Evolutionary conservation across 2,329 filamentous ascomycete genomes (phyloP).

Genomic region (Neonectria hederae): DNA sequence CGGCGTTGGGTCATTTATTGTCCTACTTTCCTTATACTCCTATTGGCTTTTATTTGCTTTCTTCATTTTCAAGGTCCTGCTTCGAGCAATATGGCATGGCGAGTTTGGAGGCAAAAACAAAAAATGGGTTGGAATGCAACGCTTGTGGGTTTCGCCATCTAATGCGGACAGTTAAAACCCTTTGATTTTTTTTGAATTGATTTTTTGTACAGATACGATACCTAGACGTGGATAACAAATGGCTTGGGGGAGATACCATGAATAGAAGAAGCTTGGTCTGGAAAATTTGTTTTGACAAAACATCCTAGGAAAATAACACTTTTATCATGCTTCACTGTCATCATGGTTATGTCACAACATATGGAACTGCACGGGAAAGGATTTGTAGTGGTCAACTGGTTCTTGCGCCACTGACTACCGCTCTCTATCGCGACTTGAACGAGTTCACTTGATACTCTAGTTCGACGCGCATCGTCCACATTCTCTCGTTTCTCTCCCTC

Average conservation of each 20-base stretch:
- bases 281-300: slow-evolving; percentile 2
- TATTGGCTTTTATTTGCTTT: not conserved
- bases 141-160: not conserved
- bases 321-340: not conserved
- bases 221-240: slow-evolving; percentile 3
- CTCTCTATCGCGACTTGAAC: slow-evolving; percentile 31
- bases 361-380: not conserved
- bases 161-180: not conserved
- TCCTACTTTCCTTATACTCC: not conserved
- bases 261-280: not conserved
- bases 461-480: slow-evolving; percentile 31
- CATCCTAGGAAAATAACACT: not conserved
- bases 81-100: slow-evolving; percentile 12
- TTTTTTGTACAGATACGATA: slow-evolving; percentile 13
- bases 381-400: slow-evolving; percentile 26
- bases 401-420: slow-evolving; percentile 26
- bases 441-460: slow-evolving; percentile 49
- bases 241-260: slow-evolving; percentile 14
- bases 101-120: slow-evolving; percentile 1
- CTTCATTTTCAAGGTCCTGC: not conserved
- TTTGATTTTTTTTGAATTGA: not conserved
- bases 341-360: not conserved
- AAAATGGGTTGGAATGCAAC: slow-evolving; percentile 6
- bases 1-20: not conserved
- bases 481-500: slow-evolving; percentile 25